Evolutionary conservation across 345 rosid species (phyloP).

Genomic region (Citrus australasica): DNA sequence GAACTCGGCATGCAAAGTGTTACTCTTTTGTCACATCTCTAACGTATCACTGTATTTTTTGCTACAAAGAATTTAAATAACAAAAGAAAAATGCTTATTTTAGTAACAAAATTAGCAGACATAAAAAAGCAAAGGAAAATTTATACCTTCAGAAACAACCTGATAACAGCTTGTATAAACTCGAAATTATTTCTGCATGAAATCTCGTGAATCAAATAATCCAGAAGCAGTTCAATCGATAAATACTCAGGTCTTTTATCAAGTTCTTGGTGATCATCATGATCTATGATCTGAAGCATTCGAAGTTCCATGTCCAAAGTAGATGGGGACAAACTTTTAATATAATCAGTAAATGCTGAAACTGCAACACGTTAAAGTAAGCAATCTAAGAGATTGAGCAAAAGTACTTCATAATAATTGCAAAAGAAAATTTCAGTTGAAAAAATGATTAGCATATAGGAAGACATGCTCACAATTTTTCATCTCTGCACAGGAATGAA

Average conservation of each 20-base stretch:
- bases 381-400: slow-evolving; percentile 7
- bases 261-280: slow-evolving; percentile 52
- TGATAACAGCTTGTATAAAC: slow-evolving; percentile 80
- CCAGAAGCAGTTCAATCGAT: slow-evolving; percentile 60
- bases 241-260: slow-evolving; percentile 63
- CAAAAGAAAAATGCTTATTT: not conserved
- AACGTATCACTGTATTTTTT: too few relatives aligned
- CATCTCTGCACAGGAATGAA: slow-evolving; percentile 48
- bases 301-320: slow-evolving; percentile 84
- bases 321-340: slow-evolving; percentile 84
- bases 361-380: slow-evolving; percentile 39
- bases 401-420: not conserved
- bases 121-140: not conserved
- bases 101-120: not conserved
- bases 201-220: slow-evolving; percentile 74
- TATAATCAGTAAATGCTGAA: slow-evolving; percentile 70
- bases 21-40: not conserved
- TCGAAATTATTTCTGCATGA: slow-evolving; percentile 74
- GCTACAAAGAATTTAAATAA: not conserved
- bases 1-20: not conserved
- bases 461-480: slow-evolving; percentile 54
- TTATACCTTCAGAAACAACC: slow-evolving; percentile 85
- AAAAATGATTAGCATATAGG: not conserved
- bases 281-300: slow-evolving; percentile 90
- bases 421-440: not conserved